Percentiles rank a stretch among this genome's conserved stretches.
Evolutionary conservation across 2,329 filamentous ascomycete species (phyloP).

Genomic region (Aspergillus persii): DNA sequence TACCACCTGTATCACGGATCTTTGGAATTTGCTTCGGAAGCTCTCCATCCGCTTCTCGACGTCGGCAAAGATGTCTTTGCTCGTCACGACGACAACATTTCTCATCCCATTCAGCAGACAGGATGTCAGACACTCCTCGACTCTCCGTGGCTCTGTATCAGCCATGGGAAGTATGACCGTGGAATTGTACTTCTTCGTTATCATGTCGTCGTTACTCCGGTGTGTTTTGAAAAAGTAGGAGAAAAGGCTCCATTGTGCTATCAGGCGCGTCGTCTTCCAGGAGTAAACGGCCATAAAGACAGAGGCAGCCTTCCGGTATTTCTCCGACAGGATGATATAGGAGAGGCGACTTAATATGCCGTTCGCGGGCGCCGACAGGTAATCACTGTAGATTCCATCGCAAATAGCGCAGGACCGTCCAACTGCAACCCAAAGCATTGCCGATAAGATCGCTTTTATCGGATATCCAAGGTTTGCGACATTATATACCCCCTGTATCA

Average conservation of each 20-base stretch:
- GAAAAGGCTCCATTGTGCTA: not conserved
- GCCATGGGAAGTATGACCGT: not conserved
- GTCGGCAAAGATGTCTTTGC: not conserved
- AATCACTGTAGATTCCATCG: not conserved
- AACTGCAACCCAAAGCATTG: not conserved
- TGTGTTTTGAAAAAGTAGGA: not conserved
- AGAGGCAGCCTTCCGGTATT: not conserved
- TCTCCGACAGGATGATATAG: not conserved
- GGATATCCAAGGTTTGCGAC: too few relatives aligned
- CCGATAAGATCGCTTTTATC: too few relatives aligned
- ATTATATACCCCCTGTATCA: too few relatives aligned
- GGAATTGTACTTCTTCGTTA: not conserved
- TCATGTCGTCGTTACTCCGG: not conserved
- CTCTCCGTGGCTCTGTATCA: not conserved
- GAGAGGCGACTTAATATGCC: not conserved
- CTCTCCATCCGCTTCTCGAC: not conserved
- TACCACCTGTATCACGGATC: not conserved
- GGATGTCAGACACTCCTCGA: not conserved
- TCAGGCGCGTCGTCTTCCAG: not conserved
- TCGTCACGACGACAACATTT: not conserved
- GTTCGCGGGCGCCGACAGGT: not conserved
- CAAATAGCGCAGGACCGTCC: not conserved
- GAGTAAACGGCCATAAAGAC: not conserved
- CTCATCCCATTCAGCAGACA: not conserved
- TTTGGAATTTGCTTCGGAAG: not conserved